Base-by-base conservation (phyloP, 2,329 filamentous ascomycete species). In the Colletotrichum musae region DNA sequence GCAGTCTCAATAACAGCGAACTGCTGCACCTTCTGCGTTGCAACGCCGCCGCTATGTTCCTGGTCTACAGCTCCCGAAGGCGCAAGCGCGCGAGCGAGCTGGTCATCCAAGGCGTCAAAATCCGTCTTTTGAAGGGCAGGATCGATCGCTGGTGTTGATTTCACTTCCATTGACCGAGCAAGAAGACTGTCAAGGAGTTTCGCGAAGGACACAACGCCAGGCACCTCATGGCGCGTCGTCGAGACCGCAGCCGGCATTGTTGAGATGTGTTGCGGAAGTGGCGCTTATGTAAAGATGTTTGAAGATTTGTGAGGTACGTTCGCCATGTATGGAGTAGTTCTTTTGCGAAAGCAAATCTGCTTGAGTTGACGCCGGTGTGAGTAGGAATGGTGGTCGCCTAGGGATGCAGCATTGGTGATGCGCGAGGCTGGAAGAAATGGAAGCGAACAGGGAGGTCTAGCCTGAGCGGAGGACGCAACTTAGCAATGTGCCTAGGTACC, bases 1-100 rank as follows among this genome's bases (percentile, higher is more conserved):
- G 94, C 94, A 18, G 92, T 94, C 80, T 98, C 96, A 54, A 97
- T 89, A 24, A 93, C 87, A 41, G 91, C 90, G 77, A 90, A 90
- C 73, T 91, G 89, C 52, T 87, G 87, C 3, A 73, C 73, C 67
- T 79, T 70, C 5, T 73, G 83, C 72, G 85, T 85, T 47, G 83
- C 80, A 28, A 79, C 75, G 15, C 72, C 73, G 15, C 39, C 24
- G 36, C 61, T 54, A 39, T 59, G 50, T 43, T 65, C 53, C 36
- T 52, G 26, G 39, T 78, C 71, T 45, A 71, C 71, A 72, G 77
- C 71, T 73, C 78, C 70, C 41, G 72, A 71, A 73, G 77, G 70
- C 73, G 72, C 68, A 59, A 72, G 68, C 50, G 80, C 64, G 53
- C 78, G 80, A 24, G 80, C 78, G 10, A 90, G 77, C 71, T 82